Base-by-base conservation (phyloP, 148 eudicot species). In the Spergularia bocconei region DNA sequence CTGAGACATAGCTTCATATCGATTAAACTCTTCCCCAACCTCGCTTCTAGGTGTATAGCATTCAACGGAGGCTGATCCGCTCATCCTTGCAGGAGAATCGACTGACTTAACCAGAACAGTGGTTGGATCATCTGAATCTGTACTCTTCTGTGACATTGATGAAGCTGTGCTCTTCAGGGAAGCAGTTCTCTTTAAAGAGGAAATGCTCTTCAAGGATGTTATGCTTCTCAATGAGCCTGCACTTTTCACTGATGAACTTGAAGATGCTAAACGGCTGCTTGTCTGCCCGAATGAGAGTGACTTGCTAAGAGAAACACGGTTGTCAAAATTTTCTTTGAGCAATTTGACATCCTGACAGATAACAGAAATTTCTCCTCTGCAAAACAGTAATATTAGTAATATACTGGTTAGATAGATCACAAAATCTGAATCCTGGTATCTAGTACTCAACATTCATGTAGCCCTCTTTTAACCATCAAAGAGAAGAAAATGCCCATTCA, bases 341-440 rank as follows among this genome's bases (percentile, higher is more conserved):
- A 82, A 71, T 78, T 81, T 88, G 57, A 91, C 89, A 67, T 91
- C 96, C 77, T 91, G 86, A 73, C 91, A 90, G 33, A 90, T 84
- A 12, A 90, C 96, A 65, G 96, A 85, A 0, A 91, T 86, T 85
- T 94, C 98, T 70, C 98, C 98, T 83, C 98, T 93, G 91, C 80
- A 81, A 56, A 36, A 55, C 16, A 63, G 23, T 55, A 11, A 6
- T 56, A 36, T 12, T 15, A 17, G 47, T 50, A 19, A 25, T 12
- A 29, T 29, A 29, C 13, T 2, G 23, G 21, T 23, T 11, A 15
- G 16, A 59, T 23, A 15, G 17, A 11, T 11, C 12, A 50, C 5
- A 17, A 25, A 13, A 58, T 44, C 20, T 13, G n/a, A 44, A 25
- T 3, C 13, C 71, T 67, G 71, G 17, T 16, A 44, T 67, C 25